phyloP scores from a whole-genome alignment of 1,284 basidiomycete species.

The Porogramme epimiltina region DNA sequence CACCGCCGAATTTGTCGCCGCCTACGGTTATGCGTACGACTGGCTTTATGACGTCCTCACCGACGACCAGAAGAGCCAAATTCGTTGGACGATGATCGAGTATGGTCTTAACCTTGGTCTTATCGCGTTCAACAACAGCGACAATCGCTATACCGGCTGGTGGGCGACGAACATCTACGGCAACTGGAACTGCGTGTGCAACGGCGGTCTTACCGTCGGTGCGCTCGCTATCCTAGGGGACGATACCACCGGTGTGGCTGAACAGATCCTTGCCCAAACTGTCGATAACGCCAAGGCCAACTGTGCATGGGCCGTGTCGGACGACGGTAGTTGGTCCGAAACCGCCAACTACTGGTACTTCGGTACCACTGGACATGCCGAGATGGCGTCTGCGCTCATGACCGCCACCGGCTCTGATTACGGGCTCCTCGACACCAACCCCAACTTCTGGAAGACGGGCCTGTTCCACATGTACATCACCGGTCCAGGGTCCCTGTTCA shows the following conservation, averaged over 20 bases:
- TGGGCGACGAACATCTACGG: slow-evolving; percentile 63
- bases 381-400: slow-evolving; percentile 83
- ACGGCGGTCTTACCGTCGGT: slow-evolving; percentile 87
- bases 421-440: slow-evolving; percentile 71
- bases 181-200: slow-evolving; percentile 99
- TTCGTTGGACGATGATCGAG: slow-evolving; percentile 76
- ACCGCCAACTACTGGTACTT: slow-evolving; percentile 98
- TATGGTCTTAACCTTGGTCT: slow-evolving; percentile 77
- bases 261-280: slow-evolving; percentile 67
- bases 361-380: slow-evolving; percentile 91
- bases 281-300: slow-evolving; percentile 78
- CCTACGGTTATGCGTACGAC: slow-evolving; percentile 93
- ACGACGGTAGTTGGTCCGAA: slow-evolving; percentile 94
- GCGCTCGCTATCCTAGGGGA: slow-evolving; percentile 90
- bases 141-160: slow-evolving; percentile 54
- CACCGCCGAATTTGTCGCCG: slow-evolving; percentile 85
- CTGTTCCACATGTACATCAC: slow-evolving; percentile 90
- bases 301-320: slow-evolving; percentile 67
- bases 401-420: slow-evolving; percentile 87
- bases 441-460: slow-evolving; percentile 76
- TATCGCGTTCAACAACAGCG: slow-evolving; percentile 47
- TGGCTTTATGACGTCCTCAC: slow-evolving; percentile 92
- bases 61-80: slow-evolving; percentile 67
- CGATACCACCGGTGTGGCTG: slow-evolving; percentile 77
- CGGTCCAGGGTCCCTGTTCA: slow-evolving; percentile 87